Base-by-base conservation (phyloP, 2,329 filamentous ascomycete species). In the Hymenoscyphus albidus region DNA sequence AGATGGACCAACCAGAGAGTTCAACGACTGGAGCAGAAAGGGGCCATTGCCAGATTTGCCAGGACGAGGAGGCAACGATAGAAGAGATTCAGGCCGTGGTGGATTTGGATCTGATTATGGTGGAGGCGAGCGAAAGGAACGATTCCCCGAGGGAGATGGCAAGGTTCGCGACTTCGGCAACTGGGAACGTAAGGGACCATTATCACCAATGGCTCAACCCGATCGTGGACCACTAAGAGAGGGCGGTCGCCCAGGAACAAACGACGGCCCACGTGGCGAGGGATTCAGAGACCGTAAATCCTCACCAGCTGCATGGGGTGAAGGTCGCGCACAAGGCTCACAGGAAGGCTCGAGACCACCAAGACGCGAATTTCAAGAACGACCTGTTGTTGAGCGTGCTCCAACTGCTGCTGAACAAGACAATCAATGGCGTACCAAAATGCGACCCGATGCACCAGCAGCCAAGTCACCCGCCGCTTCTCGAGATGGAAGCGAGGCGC, bases 161-260 rank as follows among this genome's bases (percentile, higher is more conserved):
- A 93, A 91, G 76, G 79, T 87, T 64, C 88, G 92, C 64, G 91
- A 96, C 76, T 90, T 95, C 70, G 85, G 86, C 71, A 96, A 92
- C 78, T 99, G 95, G 95, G 94, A 97, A 79, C 91, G 95, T 72
- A 95, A 91, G 76, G 95, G 95, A 13, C 95, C 95, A 44, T 83
- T 98, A 63, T 91, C 94, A 54, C 92, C 94, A 27, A 82, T 80
- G 70, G 82, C 82, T 61, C 83, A 80, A 65, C 76, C 79, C 57
- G 84, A 88, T 68, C 80, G 81, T 63, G 79, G 77, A 59, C 81
- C 82, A 61, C 81, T 82, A 61, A 82, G 85, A 67, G 85, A 87
- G 48, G 83, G 80, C 66, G 85, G 86, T 64, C 82, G 87, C 68
- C 80, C 83, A 65, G 78, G 81, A 68, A 85, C 80, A 75, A 83